Conservation (phyloP, 352 stramenopile genomes). For the Phytophthora cactorum region DNA sequence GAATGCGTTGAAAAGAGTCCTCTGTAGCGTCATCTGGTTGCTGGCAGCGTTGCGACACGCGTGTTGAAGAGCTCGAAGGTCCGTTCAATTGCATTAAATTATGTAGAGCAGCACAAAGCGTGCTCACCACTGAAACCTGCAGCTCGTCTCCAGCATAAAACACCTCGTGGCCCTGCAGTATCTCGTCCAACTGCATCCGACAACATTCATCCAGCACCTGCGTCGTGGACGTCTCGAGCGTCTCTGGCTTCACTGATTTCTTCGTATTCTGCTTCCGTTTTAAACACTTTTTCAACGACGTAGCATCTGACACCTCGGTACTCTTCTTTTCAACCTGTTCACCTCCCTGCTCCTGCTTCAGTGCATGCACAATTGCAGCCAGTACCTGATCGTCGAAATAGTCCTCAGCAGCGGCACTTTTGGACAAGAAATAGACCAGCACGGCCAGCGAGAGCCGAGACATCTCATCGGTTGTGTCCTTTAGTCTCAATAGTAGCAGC, state of each 20-base stretch:
- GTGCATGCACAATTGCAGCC: constrained; percentile 33
- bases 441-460: constrained; percentile 37
- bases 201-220: constrained; percentile 12
- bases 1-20: constrained; percentile 37
- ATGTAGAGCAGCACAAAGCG: constrained; percentile 45
- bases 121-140: constrained; percentile 33
- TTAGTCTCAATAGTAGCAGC: constrained; percentile 37
- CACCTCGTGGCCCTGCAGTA: constrained; percentile 37
- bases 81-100: constrained; percentile 57
- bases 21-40: constrained; percentile 16
- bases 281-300: constrained; percentile 48
- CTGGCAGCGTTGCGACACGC: constrained; percentile 6
- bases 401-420: constrained; percentile 36
- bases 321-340: constrained; percentile 24
- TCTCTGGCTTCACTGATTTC: neutral
- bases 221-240: neutral
- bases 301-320: neutral
- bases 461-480: constrained; percentile 1
- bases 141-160: constrained; percentile 47
- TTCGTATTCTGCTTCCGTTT: constrained; percentile 48
- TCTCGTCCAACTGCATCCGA: constrained; percentile 18
- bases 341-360: constrained; percentile 31
- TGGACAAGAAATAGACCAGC: constrained; percentile 50
- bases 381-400: constrained; percentile 45
- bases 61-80: neutral